Percentiles rank a stretch among this genome's conserved stretches.
Conservation (phyloP, 148 eudicot genomes). For the Amaranthus palmeri region DNA sequence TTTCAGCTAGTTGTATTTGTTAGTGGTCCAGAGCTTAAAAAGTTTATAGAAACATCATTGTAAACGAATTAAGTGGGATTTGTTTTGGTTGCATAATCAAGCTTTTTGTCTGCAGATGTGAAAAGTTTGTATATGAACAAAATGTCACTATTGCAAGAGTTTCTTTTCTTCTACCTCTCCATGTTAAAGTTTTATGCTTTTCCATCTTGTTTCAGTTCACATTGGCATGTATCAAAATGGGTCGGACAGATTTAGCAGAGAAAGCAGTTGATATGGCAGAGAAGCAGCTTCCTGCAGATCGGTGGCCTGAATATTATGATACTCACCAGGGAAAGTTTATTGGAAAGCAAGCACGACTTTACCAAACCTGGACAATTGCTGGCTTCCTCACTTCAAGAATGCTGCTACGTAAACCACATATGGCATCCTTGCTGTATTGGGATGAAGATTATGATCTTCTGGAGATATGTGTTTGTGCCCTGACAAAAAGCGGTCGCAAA, state of each 20-base stretch:
- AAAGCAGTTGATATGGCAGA: conserved; percentile 69
- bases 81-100: no score
- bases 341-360: conserved; percentile 86
- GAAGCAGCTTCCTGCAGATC: conserved; percentile 51
- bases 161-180: no score
- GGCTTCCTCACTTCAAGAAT: conserved; percentile 73
- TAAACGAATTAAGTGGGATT: no score
- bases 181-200: neutral
- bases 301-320: conserved; percentile 96
- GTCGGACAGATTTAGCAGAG: conserved; percentile 65
- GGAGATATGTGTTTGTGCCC: conserved; percentile 79
- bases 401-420: conserved; percentile 69
- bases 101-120: no score
- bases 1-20: no score
- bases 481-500: conserved; percentile 52
- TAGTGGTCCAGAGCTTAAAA: no score
- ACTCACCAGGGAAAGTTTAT: conserved; percentile 70
- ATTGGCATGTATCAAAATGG: conserved; percentile 95
- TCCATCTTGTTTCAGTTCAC: conserved; percentile 57
- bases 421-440: conserved; percentile 71
- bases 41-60: no score
- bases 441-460: conserved; percentile 94
- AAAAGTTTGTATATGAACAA: no score
- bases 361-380: conserved; percentile 97
- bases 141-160: no score